Evolutionary conservation across 23 red algal genomes (phyloP), one percentile per base, ranked within the genome.

Genomic region (Gracilaria vermiculophylla): DNA sequence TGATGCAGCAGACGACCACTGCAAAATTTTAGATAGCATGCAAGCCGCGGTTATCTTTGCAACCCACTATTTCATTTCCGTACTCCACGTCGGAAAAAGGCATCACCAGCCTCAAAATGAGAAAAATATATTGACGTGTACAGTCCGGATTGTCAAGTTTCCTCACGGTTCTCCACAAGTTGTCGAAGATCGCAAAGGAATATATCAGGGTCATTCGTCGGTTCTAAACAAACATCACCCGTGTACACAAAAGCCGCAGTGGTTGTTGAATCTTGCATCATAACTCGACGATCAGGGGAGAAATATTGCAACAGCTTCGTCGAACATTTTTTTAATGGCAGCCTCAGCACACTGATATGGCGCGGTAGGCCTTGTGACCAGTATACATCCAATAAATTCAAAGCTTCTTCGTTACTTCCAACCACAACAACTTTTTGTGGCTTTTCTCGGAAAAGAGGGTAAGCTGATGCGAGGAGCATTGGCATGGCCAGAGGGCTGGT

Each of bases 401-500:
- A 75, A 27, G 61, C 79, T 54, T 95, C 69, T 20, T 87, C 64
- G 56, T 95, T 80, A 27, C 48, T 78, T 14, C 93, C 82, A 77
- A 85, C 56, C 1, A 91, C 76, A 7, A 91, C 86, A 2, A 89
- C 93, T 41, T 85, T 95, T 23, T 69, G 35, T 3, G 44, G 25
- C 2, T 41, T 19, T 3, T 69, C 62, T 17, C 77, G 35, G 25
- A 57, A 53, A 45, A 87, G 64, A 42, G 81, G 83, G 17, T 88
- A 58, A 19, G 87, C 86, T 52, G 80, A 47, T 35, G 79, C 34
- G n/a, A 77, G 82, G 24, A 95, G 48, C 10, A 86, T 43, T 15
- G 93, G 93, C 87, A 95, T 85, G 44, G 86, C 85, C 23, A 95
- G 70, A 0, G 93, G 93, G 28, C 81, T 67, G 2, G 69, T 44